A percentile compares a stretch with the other conserved stretches of the same genome.
These are phyloP conservation scores for Neocallimastix lanati DNA, from an alignment of 192 early-diverging fungal species.

Conservation along the genomic window DNA sequence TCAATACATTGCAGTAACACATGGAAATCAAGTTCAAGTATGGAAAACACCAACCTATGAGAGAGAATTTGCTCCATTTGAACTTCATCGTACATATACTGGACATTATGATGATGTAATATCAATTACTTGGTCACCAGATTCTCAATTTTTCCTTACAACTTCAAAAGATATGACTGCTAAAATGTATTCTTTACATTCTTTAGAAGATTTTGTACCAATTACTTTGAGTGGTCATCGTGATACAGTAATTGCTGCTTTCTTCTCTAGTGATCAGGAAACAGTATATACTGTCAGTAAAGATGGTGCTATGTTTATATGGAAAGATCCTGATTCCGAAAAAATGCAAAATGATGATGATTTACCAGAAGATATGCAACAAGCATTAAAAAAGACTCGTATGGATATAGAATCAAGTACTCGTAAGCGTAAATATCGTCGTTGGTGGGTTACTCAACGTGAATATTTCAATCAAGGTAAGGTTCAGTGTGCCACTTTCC, in stretches of 20 bases:
- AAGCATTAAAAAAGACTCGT: constrained; percentile 10
- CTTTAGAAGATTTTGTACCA: constrained; percentile 45
- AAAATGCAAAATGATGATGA: constrained; percentile 9
- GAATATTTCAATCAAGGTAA: constrained; percentile 74
- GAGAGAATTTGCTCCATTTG: constrained; percentile 82
- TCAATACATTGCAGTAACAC: constrained; percentile 64
- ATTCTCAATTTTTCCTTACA: constrained; percentile 52
- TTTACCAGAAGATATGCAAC: constrained; percentile 24
- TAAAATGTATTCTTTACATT: constrained; percentile 50
- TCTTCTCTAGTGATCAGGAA: constrained; percentile 49
- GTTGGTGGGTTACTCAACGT: not conserved
- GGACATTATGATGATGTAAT: constrained; percentile 80
- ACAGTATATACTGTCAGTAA: constrained; percentile 65
- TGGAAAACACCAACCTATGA: constrained; percentile 85
- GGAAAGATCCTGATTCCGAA: constrained; percentile 18
- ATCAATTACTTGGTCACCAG: constrained; percentile 64
- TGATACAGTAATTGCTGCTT: constrained; percentile 64
- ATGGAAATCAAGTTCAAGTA: constrained; percentile 67
- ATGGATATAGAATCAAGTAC: not conserved
- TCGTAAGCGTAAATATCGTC: not conserved
- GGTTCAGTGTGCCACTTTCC: constrained; percentile 64
- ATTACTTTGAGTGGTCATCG: constrained; percentile 70
- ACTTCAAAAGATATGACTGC: constrained; percentile 69
- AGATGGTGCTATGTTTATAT: constrained; percentile 78
- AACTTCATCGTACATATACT: constrained; percentile 55